A percentile compares a stretch with the other conserved stretches of the same genome.
Conservation (phyloP, 768 basidiomycete species). For the Mycena floridula region DNA sequence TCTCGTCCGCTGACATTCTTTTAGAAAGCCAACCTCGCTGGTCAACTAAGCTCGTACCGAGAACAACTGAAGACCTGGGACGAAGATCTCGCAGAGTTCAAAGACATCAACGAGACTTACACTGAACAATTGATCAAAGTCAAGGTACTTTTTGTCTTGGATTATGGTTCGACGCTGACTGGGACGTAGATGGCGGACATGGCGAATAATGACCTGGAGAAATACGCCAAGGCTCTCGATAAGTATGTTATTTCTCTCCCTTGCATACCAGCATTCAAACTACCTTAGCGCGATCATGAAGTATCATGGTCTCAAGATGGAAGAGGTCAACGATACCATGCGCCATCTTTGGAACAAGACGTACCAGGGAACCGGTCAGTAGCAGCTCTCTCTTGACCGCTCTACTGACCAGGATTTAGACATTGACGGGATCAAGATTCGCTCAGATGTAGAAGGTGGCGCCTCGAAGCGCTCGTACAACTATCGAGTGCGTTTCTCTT, state of each 20-base stretch:
- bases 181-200: slow-evolving; percentile 86
- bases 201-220: slow-evolving; percentile 95
- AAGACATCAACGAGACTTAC: slow-evolving; percentile 79
- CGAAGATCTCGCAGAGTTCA: slow-evolving; percentile 77
- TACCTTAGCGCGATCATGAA: slow-evolving; percentile 89
- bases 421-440: slow-evolving; percentile 95
- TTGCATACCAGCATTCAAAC: neutral
- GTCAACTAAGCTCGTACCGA: slow-evolving; percentile 72
- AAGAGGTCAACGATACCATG: slow-evolving; percentile 98
- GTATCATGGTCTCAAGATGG: slow-evolving; percentile 97
- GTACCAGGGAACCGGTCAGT: slow-evolving; percentile 92
- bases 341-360: slow-evolving; percentile 97
- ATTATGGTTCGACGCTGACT: neutral
- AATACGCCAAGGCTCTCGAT: slow-evolving; percentile 95
- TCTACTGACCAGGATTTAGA: slow-evolving; percentile 40
- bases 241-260: slow-evolving; percentile 49
- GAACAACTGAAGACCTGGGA: slow-evolving; percentile 62
- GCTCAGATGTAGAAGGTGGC: slow-evolving; percentile 88
- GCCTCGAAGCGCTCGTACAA: slow-evolving; percentile 93
- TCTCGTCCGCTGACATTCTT: neutral
- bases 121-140: slow-evolving; percentile 90
- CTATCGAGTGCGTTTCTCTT: slow-evolving; percentile 64
- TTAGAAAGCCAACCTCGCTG: slow-evolving; percentile 52
- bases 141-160: slow-evolving; percentile 51
- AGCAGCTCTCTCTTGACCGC: slow-evolving; percentile 7